Base-by-base conservation (phyloP, 352 stramenopile genomes). In the Phytophthora europaea region DNA sequence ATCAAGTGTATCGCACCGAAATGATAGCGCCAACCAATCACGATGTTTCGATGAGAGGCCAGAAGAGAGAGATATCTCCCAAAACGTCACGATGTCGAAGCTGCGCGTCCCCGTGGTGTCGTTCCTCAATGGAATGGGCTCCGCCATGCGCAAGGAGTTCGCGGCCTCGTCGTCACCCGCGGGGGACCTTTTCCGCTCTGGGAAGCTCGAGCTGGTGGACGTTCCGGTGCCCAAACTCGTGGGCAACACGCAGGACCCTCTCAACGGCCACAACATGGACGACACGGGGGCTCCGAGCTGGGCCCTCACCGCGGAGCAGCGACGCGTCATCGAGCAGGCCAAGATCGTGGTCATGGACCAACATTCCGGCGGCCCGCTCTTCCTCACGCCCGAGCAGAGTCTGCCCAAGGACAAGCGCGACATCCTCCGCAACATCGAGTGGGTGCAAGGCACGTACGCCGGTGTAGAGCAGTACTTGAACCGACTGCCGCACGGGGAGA, bases 401-500 rank as follows among this genome's bases (percentile, higher is more conserved):
- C 64, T 83, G 16, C 69, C 70, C 1, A 22, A 68, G n/a, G 63
- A 81, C 59, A 76, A 82, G 45, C 54, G 72, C n/a, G 34, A 73
- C n/a, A 55, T 91, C 13, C 63, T 90, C 6, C n/a, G 55, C 28
- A 80, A 84, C 5, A 51, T 93, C 16, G 52, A 85, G 61, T 93
- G 85, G 85, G 75, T 92, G 60, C 87, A 94, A 67, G 80, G 76
- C 28, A 93, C 85, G 10, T 94, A 88, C 57, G 87, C 87, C 5
- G 87, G 87, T 0, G 84, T 93, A 20, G 85, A 94, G 50, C 62
- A 79, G 33, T 88, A 85, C 61, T 69, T 89, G 55, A 81, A 79
- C 40, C 73, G 80, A 40, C 70, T 87, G 5, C 15, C 72, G 1
- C 53, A 63, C 7, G 63, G 54, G 1, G 52, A 50, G 12, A 38